Base-by-base conservation (phyloP, 352 stramenopile species). In the Phytophthora pistaciae region DNA sequence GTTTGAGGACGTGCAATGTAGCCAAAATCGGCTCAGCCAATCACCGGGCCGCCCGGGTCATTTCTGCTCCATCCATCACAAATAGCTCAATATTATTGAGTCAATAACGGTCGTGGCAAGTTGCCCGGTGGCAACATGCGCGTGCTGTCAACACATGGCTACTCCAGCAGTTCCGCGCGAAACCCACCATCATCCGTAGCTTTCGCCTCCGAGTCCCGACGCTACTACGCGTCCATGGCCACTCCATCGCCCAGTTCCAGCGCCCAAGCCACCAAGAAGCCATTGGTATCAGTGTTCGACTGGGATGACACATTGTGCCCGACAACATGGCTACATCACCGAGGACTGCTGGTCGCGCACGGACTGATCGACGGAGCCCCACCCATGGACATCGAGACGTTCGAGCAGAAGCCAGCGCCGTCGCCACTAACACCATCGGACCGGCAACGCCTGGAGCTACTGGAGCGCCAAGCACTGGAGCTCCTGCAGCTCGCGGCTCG, bases 221-320 rank as follows among this genome's bases (percentile, higher is more conserved):
- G 57, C 70, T 64, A 42, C 58, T 52, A 52, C 54, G 71, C 38
- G 78, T 25, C 23, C 13, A 42, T 44, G 63, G 9, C 31, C 21
- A 31, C 56, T 42, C 38, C 55, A 4, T 5, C 54, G 25, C 36
- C 52, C 9, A 42, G 33, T 16, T 31, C 33, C 7, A 25, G 42
- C 14, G 21, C 40, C 7, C 25, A 52, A 54, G 38, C 46, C 18
- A 36, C 65, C 42, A 77, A 78, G 60, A 69, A 68, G 25, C 78
- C 72, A 18, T 52, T 81, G 23, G 48, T 88, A 20, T 80, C 77
- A 0, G 72, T 91, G 31, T 88, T 91, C 29, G 83, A 91, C 67
- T 91, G 83, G 83, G 83, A 91, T 42, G 83, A 91, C 72, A 91
- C 83, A 25, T 72, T 91, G 6, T 91, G 83, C 36, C 83, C 83